phyloP scores from a whole-genome alignment of 352 stramenopile species.

The Globisporangium nodosum region DNA sequence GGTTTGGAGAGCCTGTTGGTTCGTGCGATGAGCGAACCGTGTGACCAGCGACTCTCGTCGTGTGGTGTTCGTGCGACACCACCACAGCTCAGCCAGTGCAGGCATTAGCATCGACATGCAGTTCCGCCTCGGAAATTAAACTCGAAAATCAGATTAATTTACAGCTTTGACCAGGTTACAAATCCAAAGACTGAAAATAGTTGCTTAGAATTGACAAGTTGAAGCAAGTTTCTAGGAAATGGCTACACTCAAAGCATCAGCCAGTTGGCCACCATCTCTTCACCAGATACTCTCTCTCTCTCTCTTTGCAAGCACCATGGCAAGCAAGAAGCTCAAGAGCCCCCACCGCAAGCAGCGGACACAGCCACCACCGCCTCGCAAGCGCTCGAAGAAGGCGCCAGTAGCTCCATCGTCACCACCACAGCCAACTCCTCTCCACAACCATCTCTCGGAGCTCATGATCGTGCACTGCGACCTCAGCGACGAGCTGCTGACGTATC shows the following conservation, averaged over 20 bases:
- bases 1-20: neutral
- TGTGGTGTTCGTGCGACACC: neutral
- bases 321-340: neutral
- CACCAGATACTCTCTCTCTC: no score
- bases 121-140: no score
- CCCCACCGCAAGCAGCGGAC: no score
- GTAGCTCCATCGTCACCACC: no score
- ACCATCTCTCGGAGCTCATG: neutral
- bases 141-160: no score
- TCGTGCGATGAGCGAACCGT: neutral
- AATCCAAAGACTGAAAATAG: no score
- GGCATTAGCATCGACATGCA: no score
- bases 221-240: no score
- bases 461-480: slow-evolving; percentile 6
- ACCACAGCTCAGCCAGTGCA: neutral
- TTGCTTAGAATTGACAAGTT: no score
- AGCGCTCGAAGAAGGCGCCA: neutral
- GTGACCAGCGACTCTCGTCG: no score
- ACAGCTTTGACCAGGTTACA: no score
- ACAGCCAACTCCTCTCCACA: neutral
- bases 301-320: neutral
- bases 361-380: neutral
- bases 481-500: slow-evolving; percentile 10
- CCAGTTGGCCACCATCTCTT: neutral
- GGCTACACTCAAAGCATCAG: no score